Base-by-base conservation (phyloP, 306 rosid genomes). In the Glycine soja region DNA sequence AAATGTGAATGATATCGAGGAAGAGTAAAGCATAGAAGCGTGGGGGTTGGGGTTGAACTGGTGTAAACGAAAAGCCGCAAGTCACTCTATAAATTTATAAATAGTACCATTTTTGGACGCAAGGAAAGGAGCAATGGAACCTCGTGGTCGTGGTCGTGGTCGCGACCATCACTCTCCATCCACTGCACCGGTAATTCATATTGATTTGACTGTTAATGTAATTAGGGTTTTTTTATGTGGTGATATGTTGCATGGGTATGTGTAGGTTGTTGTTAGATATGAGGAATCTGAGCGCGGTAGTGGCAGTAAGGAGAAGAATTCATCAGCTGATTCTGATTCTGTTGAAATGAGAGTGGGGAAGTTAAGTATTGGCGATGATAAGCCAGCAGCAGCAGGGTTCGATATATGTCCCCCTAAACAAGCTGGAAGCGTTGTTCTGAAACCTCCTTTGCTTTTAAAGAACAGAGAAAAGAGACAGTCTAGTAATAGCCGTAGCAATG, bases 351-450 rank as follows among this genome's bases (percentile, higher is more conserved):
- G 69, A 62, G 14, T 62, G 45, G 2, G 4, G 5, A 34, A 62
- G 69, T 12, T 34, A 62, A 62, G 11, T 1, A 18, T 34, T 6
- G 18, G 70, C 47, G 46, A 63, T 5, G 30, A 30, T 59, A 59
- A 24, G 2, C 13, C 8, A 6, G 64, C 2, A 4, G 13, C 13
- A 1, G 24, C 24, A 59, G 68, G 70, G 24, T 64, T 34, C 3
- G 70, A 93, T 86, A 88, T 95, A 40, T 95, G 94, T 72, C 88
- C 52, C 10, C 70, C 83, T 13, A 89, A 84, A 68, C 13, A 19
- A 6, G 11, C 0, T 16, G 58, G 34, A 34, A 0, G 8, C 36
- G 46, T 80, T 43, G 67, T 1, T 5, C 81, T 93, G 86, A 86
- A 89, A 4, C 81, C 88, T n/a, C 0, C 90, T 76, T 40, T 93